Conservation (phyloP, 176 grass and related monocot species). For the Carex scoparia region DNA sequence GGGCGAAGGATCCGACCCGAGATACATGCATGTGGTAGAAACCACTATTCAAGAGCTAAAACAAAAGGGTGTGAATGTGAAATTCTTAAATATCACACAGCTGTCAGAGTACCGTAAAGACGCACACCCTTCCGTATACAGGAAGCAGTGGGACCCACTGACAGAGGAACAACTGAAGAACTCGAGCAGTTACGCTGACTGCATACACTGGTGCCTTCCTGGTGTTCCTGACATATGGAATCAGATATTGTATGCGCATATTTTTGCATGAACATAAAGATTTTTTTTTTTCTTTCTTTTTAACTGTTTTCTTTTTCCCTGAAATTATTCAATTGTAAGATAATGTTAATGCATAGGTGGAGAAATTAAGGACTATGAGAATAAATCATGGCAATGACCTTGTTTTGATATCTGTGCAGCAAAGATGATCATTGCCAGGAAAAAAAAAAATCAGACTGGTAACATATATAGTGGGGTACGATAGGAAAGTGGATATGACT, state of each 20-base stretch:
- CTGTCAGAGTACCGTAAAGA: conserved; percentile 74
- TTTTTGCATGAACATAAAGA: conserved; percentile 27
- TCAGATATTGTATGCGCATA: conserved; percentile 49
- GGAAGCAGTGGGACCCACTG: conserved; percentile 51
- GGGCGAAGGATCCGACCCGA: conserved; percentile 31
- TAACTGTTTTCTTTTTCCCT: not conserved
- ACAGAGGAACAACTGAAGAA: conserved; percentile 42
- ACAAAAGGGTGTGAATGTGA: conserved; percentile 43
- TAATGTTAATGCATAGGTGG: not conserved
- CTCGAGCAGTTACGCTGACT: conserved; percentile 38
- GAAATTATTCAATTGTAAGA: conserved; percentile 17
- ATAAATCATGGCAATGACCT: not conserved
- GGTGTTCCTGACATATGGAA: conserved; percentile 81
- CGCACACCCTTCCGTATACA: conserved; percentile 72
- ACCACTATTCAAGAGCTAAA: conserved; percentile 29
- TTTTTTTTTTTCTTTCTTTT: conserved; percentile 7
- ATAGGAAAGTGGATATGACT: not conserved
- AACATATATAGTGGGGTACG: not conserved
- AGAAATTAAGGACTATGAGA: not conserved
- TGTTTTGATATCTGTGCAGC: not conserved
- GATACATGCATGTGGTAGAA: conserved; percentile 50
- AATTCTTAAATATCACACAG: conserved; percentile 65
- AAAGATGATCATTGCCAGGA: not conserved
- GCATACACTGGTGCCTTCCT: conserved; percentile 56
- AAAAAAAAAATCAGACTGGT: not conserved